Conservation (phyloP, 2,329 filamentous ascomycete genomes). For the Chaetomium strumarium region DNA sequence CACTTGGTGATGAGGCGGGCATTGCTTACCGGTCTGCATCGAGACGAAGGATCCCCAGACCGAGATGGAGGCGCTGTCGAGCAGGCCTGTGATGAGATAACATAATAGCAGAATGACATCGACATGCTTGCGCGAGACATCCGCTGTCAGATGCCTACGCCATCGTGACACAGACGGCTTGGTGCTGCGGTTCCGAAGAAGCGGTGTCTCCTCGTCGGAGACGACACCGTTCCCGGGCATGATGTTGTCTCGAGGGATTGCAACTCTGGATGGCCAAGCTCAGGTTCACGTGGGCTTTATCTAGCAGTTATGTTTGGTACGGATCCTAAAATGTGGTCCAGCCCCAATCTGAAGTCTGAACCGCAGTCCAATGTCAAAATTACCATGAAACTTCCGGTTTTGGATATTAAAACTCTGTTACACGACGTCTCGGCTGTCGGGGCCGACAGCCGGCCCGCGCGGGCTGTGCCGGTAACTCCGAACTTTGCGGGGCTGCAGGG, state of each 20-base stretch:
- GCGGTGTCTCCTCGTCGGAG: constrained; percentile 31
- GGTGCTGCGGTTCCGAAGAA: constrained; percentile 27
- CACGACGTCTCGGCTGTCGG: constrained; percentile 9
- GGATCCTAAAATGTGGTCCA: too few relatives aligned
- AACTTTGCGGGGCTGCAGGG: not conserved
- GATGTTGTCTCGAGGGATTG: not conserved
- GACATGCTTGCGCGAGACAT: constrained; percentile 56
- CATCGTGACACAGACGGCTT: constrained; percentile 23
- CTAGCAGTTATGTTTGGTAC: too few relatives aligned
- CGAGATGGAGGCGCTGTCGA: constrained; percentile 70
- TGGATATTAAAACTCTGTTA: not conserved
- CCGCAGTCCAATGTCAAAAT: too few relatives aligned
- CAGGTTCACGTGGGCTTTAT: too few relatives aligned
- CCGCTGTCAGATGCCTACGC: constrained; percentile 33
- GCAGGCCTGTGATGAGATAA: constrained; percentile 70
- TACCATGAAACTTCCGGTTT: not conserved
- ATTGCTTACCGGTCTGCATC: constrained; percentile 65
- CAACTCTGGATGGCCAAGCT: too few relatives aligned
- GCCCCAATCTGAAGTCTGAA: too few relatives aligned
- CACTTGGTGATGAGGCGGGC: not conserved
- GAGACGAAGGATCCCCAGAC: constrained; percentile 77
- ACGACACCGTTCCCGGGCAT: not conserved
- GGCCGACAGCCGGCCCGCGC: constrained; percentile 2
- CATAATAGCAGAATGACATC: constrained; percentile 65
- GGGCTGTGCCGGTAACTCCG: too few relatives aligned